Conservation (phyloP, 1,284 basidiomycete genomes). For the Irpex sp. region DNA sequence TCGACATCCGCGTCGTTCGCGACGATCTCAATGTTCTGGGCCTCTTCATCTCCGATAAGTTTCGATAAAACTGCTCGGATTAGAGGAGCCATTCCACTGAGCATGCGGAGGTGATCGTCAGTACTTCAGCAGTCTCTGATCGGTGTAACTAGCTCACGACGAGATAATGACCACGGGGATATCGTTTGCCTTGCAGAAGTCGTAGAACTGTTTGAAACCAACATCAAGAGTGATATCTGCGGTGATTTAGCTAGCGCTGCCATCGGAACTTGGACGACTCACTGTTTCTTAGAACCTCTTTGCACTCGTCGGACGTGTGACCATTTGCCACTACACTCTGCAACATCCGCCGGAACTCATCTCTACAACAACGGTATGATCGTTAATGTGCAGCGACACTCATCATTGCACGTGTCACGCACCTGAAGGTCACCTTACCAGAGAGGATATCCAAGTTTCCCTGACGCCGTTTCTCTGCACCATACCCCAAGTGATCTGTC, state of each 20-base stretch:
- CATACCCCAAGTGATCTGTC: constrained; percentile 77
- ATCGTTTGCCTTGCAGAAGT: constrained; percentile 73
- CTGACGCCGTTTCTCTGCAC: constrained; percentile 60
- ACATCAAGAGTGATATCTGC: constrained; percentile 82
- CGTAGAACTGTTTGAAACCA: constrained; percentile 84
- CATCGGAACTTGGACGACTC: constrained; percentile 16
- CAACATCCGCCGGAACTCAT: constrained; percentile 79
- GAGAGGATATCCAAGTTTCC: constrained; percentile 72
- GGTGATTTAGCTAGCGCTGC: not conserved
- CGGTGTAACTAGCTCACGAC: constrained; percentile 46
- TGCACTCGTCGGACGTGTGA: constrained; percentile 78
- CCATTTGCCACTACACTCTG: constrained; percentile 65
- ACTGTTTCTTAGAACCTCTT: constrained; percentile 56
- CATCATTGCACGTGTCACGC: constrained; percentile 13
- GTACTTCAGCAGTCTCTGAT: constrained; percentile 1
- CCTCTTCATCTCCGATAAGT: constrained; percentile 71
- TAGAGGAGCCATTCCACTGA: constrained; percentile 86
- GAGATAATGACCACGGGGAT: constrained; percentile 92
- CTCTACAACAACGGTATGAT: constrained; percentile 37
- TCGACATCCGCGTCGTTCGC: constrained; percentile 79
- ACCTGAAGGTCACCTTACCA: constrained; percentile 71
- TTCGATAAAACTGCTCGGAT: constrained; percentile 86
- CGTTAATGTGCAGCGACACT: not conserved
- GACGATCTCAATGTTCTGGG: constrained; percentile 81
- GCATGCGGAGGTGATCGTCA: not conserved